These are phyloP conservation scores for Auricularia cornea DNA, from an alignment of 768 basidiomycete genomes.

Conservation along the genomic window DNA sequence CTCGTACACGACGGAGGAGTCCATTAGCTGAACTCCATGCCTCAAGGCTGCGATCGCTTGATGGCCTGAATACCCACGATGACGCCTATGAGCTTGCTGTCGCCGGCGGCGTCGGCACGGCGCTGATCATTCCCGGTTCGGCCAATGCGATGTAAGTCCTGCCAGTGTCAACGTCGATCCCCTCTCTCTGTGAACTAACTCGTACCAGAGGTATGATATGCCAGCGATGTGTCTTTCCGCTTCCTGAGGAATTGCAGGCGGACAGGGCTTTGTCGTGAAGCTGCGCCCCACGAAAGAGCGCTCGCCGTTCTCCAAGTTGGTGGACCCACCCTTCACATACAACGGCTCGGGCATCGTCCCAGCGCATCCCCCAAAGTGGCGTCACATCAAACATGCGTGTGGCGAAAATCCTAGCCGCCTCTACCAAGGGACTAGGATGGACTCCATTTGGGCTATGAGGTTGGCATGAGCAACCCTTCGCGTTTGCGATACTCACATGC, in stretches of 20 bases:
- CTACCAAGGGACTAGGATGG: slow-evolving; percentile 43
- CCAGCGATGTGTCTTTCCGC: too few species aligned
- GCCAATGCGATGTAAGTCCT: slow-evolving; percentile 41
- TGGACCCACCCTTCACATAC: slow-evolving; percentile 65
- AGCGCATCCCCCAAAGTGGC: slow-evolving; percentile 47
- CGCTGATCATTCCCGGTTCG: slow-evolving; percentile 69
- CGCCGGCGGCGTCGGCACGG: slow-evolving; percentile 72
- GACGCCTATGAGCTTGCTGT: slow-evolving; percentile 60
- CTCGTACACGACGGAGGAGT: too few species aligned
- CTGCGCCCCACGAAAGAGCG: slow-evolving; percentile 63
- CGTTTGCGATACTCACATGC: too few species aligned
- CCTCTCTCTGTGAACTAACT: too few species aligned
- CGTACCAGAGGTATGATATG: neutral
- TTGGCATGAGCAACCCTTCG: too few species aligned
- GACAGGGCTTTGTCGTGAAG: slow-evolving; percentile 74
- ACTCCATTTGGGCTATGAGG: slow-evolving; percentile 45
- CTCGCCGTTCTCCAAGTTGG: slow-evolving; percentile 61
- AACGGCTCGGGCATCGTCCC: slow-evolving; percentile 41
- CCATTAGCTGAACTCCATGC: too few species aligned
- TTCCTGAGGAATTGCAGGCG: slow-evolving; percentile 30
- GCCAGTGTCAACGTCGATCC: too few species aligned
- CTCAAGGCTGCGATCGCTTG: slow-evolving; percentile 67
- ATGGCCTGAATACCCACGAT: slow-evolving; percentile 78
- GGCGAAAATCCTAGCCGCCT: slow-evolving; percentile 6
- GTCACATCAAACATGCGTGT: slow-evolving; percentile 62